Conservation (phyloP, 352 stramenopile genomes). For the Pythium folliculosum region DNA sequence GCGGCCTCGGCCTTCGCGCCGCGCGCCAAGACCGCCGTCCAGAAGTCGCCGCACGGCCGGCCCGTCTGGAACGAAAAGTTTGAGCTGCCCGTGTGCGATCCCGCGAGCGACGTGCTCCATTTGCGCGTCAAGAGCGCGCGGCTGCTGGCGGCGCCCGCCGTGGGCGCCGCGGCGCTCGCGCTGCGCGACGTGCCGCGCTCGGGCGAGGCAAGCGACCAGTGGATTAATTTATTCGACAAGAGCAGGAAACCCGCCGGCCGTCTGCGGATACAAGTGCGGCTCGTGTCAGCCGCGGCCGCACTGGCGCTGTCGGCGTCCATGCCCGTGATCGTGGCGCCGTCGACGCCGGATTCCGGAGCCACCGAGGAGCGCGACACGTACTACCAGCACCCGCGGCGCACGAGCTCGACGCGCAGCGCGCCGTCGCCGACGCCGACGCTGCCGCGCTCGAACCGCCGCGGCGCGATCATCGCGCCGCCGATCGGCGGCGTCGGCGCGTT, state of each 20-base stretch:
- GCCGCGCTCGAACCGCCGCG: constrained; percentile 8
- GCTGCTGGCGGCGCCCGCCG: constrained; percentile 59
- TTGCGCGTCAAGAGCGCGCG: constrained; percentile 74
- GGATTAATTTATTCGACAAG: constrained; percentile 49
- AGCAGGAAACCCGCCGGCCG: constrained; percentile 60
- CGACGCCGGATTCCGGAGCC: too few relatives aligned
- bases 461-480: constrained; percentile 16
- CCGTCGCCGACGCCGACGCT: constrained; percentile 11
- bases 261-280: constrained; percentile 67
- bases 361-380: constrained; percentile 12
- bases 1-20: not conserved
- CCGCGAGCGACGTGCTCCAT: constrained; percentile 52
- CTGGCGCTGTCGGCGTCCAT: too few relatives aligned
- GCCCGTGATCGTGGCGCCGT: not conserved
- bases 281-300: constrained; percentile 17
- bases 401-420: constrained; percentile 2
- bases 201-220: constrained; percentile 55
- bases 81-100: constrained; percentile 56
- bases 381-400: constrained; percentile 20
- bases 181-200: constrained; percentile 42
- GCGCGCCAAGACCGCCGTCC: constrained; percentile 63
- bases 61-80: constrained; percentile 83
- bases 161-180: constrained; percentile 54
- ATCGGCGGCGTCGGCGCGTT: constrained; percentile 10
- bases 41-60: constrained; percentile 50